Evolutionary conservation across 352 stramenopile species (phyloP), one percentile per base, ranked within the genome.

Genomic region (Pythium apleroticum): DNA sequence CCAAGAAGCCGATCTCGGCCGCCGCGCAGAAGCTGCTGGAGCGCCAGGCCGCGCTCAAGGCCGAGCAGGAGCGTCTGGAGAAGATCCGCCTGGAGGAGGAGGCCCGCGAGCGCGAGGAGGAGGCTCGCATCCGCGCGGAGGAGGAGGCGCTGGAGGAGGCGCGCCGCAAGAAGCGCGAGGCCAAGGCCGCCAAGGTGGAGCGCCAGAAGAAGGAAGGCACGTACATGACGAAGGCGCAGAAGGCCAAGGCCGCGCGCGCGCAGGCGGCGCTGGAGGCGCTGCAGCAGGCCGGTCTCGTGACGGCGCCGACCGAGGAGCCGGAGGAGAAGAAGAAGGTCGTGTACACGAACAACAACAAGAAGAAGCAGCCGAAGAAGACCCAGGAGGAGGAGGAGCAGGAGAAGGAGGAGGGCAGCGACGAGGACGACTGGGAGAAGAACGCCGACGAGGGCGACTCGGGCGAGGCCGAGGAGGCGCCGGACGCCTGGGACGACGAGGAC

Each of bases 141-240:
- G 82, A 89, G 60, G 64, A 83, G 25, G 73, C 69, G 56, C 65
- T 45, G 0, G 65, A 86, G 60, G 84, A 95, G 61, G 86, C 90
- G 73, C 60, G 80, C 28, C 82, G 71, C 64, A 93, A 92, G 72
- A 94, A 95, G 72, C 88, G 93, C 57, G 84, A 94, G 60, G 84
- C 84, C 35, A 91, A 90, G 52, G 78, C 80, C 8, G 84, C 86
- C 63, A 97, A 97, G 75, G 81, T 96, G 45, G 95, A 98, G 57
- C 88, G 86, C 24, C 92, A 98, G 77, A 99, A 99, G 77, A 91
- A 90, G 56, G 94, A 98, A 54, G 97, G 97, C 54, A 99, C 95
- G 53, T 99, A 99, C 84, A 99, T 98, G 95, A 99, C 97, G n/a
- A 99, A 99, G 80, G 93, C 92, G 39, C 95, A 99, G 77, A 99